A percentile compares a stretch with the other conserved stretches of the same genome.
Conservation (phyloP, 2,329 filamentous ascomycete genomes). For the Colletotrichum coccodes region DNA sequence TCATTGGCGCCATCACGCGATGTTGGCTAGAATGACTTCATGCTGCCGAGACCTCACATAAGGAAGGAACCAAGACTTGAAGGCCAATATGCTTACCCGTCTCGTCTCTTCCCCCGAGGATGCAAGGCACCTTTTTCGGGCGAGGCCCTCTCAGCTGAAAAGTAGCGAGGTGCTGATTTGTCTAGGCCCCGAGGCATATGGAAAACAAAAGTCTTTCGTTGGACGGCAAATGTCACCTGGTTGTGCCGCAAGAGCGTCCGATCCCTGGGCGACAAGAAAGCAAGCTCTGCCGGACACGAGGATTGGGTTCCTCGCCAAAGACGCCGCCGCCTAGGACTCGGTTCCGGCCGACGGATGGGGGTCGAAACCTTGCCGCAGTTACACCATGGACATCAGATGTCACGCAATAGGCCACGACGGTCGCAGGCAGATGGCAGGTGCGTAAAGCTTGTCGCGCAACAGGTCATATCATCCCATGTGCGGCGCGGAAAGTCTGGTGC, state of each 20-base stretch:
- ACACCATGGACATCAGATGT: background rate
- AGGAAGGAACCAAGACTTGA: conserved; percentile 25
- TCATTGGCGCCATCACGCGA: conserved; percentile 23
- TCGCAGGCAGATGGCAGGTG: background rate
- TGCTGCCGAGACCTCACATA: conserved; percentile 17
- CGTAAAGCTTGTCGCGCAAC: background rate
- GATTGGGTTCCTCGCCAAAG: background rate
- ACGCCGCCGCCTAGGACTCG: conserved; percentile 16
- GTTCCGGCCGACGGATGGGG: conserved; percentile 4
- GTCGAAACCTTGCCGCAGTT: background rate
- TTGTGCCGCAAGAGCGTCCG: background rate
- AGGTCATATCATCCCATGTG: background rate
- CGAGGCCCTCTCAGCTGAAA: background rate
- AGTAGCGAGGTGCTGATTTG: conserved; percentile 2
- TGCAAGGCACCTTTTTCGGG: background rate
- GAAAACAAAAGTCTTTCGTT: background rate
- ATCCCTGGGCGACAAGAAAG: background rate
- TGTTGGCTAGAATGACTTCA: conserved; percentile 20
- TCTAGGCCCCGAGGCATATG: background rate
- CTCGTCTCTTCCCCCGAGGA: conserved; percentile 3
- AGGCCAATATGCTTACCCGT: background rate
- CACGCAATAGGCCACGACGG: background rate
- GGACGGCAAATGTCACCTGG: background rate
- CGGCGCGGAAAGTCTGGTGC: background rate
- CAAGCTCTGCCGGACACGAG: conserved; percentile 11